A percentile compares a stretch with the other conserved stretches of the same genome.
These are phyloP conservation scores for Acarospora socialis DNA, from an alignment of 2,329 filamentous ascomycete species.

Conservation along the genomic window DNA sequence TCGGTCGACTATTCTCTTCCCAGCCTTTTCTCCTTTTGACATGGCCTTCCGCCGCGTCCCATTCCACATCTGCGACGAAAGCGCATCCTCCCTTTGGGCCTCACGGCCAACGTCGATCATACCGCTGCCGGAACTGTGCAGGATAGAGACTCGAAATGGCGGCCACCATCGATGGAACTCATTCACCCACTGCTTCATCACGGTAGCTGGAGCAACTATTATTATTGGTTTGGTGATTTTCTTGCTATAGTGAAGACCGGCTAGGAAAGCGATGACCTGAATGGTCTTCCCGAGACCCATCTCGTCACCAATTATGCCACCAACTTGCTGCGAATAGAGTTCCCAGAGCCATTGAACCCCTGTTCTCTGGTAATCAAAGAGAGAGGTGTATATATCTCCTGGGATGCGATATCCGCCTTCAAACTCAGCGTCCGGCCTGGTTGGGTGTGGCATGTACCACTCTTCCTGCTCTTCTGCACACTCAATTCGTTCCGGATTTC, in stretches of 20 bases:
- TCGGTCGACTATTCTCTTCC: constrained; percentile 65
- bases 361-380: constrained; percentile 96
- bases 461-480: constrained; percentile 41
- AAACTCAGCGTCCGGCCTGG: constrained; percentile 59
- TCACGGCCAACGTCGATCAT: constrained; percentile 68
- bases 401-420: constrained; percentile 67
- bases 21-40: constrained; percentile 51
- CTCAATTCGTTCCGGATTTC: not conserved
- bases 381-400: constrained; percentile 78
- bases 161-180: constrained; percentile 99
- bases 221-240: constrained; percentile 74
- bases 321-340: constrained; percentile 74
- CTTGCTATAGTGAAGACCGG: constrained; percentile 82
- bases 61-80: constrained; percentile 44
- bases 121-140: constrained; percentile 90
- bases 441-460: constrained; percentile 79
- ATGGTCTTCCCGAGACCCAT: constrained; percentile 98
- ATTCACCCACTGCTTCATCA: constrained; percentile 95
- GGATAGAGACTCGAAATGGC: constrained; percentile 85
- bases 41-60: constrained; percentile 23
- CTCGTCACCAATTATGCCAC: constrained; percentile 91
- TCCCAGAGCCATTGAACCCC: constrained; percentile 95
- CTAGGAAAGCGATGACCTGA: constrained; percentile 67
- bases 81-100: constrained; percentile 45
- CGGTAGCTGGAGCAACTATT: constrained; percentile 83